Evolutionary conservation across 768 basidiomycete genomes (phyloP).

Genomic region (Amanita molliuscula): DNA sequence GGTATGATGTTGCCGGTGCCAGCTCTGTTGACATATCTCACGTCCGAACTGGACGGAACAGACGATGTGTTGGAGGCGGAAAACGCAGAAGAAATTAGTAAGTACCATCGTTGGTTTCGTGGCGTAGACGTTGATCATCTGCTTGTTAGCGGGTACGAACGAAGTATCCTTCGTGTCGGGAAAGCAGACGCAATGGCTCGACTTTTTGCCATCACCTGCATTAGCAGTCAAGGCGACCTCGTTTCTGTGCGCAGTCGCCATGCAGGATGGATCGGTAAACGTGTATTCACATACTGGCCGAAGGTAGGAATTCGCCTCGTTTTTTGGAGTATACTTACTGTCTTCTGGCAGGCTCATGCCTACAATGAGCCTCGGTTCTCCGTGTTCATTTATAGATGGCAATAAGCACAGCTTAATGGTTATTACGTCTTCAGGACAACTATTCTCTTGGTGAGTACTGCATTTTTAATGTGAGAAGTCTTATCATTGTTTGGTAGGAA

Average conservation of each 20-base stretch:
- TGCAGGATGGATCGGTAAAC: conserved; percentile 70
- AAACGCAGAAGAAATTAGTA: conserved; percentile 63
- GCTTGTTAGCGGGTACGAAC: conserved; percentile 33
- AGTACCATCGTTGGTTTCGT: conserved; percentile 12
- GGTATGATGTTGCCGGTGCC: conserved; percentile 41
- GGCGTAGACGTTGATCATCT: not conserved
- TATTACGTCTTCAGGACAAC: conserved; percentile 59
- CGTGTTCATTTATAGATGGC: conserved; percentile 60
- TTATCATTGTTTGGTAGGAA: conserved; percentile 40
- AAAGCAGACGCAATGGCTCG: conserved; percentile 78
- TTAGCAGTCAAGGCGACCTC: conserved; percentile 54
- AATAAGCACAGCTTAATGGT: conserved; percentile 56
- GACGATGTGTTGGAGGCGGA: conserved; percentile 66
- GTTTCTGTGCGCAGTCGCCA: conserved; percentile 64
- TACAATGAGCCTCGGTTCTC: conserved; percentile 59
- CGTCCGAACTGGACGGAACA: conserved; percentile 49
- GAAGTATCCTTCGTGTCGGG: conserved; percentile 59
- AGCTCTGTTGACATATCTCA: conserved; percentile 49
- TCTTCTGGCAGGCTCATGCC: conserved; percentile 57
- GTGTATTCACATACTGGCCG: conserved; percentile 82
- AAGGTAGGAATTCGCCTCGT: conserved; percentile 35
- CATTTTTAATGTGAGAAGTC: not conserved
- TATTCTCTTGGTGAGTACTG: conserved; percentile 63
- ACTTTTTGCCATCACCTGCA: conserved; percentile 74
- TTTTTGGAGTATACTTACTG: conserved; percentile 2